phyloP scores from a whole-genome alignment of 805 yeast genomes.

The Zygosaccharomyces lentus region DNA sequence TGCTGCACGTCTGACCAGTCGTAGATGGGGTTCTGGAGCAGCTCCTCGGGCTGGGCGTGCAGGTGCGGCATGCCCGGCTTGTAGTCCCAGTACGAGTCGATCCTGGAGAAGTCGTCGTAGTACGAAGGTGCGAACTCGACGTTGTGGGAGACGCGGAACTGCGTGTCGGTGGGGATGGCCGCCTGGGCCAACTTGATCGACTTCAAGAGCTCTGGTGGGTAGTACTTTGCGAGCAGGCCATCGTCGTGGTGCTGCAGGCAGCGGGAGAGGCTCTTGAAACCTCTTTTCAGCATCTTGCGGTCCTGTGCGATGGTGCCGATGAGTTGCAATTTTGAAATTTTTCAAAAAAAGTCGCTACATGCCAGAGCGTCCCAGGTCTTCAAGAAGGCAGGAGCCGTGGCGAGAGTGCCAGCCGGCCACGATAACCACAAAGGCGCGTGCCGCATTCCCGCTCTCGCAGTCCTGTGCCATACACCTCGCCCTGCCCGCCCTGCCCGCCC shows the following conservation, averaged over 20 bases:
- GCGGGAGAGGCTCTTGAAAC: constrained; percentile 20
- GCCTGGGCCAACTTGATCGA: constrained; percentile 80
- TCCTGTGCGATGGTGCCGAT: neutral
- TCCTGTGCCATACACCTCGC: no score
- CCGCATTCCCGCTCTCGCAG: no score
- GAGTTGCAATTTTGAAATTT: neutral
- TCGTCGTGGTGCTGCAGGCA: constrained; percentile 25
- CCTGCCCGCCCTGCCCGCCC: no score
- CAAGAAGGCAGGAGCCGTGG: no score
- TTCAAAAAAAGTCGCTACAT: neutral
- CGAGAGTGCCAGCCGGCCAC: no score
- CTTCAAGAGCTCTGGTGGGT: constrained; percentile 75
- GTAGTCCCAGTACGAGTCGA: constrained; percentile 75
- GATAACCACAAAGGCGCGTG: no score
- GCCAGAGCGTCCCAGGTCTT: no score
- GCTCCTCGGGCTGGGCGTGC: constrained; percentile 20
- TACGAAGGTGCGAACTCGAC: constrained; percentile 65
- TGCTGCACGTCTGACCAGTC: constrained; percentile 25
- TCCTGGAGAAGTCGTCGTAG: constrained; percentile 62
- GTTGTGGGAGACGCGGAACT: constrained; percentile 39
- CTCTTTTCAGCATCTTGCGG: constrained; percentile 19
- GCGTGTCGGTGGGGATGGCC: constrained; percentile 61
- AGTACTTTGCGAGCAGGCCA: constrained; percentile 57
- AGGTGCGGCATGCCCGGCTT: constrained; percentile 31
- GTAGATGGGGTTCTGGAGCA: constrained; percentile 17